Conservation (phyloP, 192 early-diverging fungal species). For the Coemansia sp. region DNA sequence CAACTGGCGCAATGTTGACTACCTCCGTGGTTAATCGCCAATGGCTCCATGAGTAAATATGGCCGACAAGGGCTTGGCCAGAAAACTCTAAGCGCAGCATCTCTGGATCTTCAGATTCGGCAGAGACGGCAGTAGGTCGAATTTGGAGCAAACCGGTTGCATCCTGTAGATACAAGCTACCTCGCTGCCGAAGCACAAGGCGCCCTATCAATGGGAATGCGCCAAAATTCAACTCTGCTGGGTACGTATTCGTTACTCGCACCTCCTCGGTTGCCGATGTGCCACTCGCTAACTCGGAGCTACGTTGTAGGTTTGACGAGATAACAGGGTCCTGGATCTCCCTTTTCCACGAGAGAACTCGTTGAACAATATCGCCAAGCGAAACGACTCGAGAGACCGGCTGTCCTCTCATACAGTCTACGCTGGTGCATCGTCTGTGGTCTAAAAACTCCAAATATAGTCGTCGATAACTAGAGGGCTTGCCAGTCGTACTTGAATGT, state of each 20-base stretch:
- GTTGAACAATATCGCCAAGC: constrained; percentile 20
- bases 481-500: background rate
- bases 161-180: constrained; percentile 35
- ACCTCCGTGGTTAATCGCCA: constrained; percentile 31
- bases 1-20: background rate
- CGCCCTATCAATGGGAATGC: constrained; percentile 29
- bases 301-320: background rate
- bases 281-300: background rate
- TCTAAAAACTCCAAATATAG: constrained; percentile 15
- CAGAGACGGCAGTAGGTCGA: constrained; percentile 4
- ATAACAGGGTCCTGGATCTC: background rate
- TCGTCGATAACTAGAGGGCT: background rate
- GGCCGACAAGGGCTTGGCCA: constrained; percentile 32
- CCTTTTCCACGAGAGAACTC: constrained; percentile 15
- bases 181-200: constrained; percentile 24
- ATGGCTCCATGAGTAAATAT: constrained; percentile 30
- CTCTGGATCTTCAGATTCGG: background rate
- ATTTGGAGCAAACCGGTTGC: constrained; percentile 27
- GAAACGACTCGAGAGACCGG: constrained; percentile 13
- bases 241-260: constrained; percentile 6
- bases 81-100: constrained; percentile 12
- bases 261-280: background rate
- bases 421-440: constrained; percentile 12
- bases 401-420: background rate
- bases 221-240: constrained; percentile 21